A percentile compares a stretch with the other conserved stretches of the same genome.
These are phyloP conservation scores for Eragrostis curvula DNA, from an alignment of 176 grass and related monocot species.

Conservation along the genomic window DNA sequence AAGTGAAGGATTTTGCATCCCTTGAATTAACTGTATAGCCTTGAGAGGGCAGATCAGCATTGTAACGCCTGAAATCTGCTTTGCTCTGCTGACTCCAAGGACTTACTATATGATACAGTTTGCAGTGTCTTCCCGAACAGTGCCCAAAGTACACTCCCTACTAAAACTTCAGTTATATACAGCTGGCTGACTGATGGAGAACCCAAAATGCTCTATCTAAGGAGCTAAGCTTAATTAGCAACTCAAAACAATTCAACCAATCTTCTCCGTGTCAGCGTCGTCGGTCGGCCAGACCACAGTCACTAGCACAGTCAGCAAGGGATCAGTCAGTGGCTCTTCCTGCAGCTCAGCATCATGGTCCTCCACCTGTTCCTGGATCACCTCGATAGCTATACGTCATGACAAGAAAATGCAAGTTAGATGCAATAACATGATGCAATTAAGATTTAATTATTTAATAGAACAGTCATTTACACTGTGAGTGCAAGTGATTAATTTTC, in stretches of 20 bases:
- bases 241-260: slow-evolving; percentile 47
- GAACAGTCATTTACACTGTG: no score
- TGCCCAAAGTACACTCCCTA: not conserved
- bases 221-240: slow-evolving; percentile 14
- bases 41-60: not conserved
- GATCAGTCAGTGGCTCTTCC: no score
- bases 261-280: slow-evolving; percentile 69
- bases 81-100: not conserved
- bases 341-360: no score
- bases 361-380: no score
- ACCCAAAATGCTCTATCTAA: slow-evolving; percentile 22
- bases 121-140: slow-evolving; percentile 9
- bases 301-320: no score
- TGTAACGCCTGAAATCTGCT: not conserved
- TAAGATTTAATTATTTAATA: no score
- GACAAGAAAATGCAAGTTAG: no score
- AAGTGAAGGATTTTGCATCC: slow-evolving; percentile 4
- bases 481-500: no score
- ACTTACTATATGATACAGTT: not conserved
- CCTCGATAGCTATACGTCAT: no score
- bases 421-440: no score
- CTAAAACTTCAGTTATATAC: slow-evolving; percentile 30
- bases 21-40: not conserved
- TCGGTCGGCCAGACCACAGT: slow-evolving; percentile 79
- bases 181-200: slow-evolving; percentile 3